Base-by-base conservation (phyloP, 768 basidiomycete species). In the Ramaria rubella region DNA sequence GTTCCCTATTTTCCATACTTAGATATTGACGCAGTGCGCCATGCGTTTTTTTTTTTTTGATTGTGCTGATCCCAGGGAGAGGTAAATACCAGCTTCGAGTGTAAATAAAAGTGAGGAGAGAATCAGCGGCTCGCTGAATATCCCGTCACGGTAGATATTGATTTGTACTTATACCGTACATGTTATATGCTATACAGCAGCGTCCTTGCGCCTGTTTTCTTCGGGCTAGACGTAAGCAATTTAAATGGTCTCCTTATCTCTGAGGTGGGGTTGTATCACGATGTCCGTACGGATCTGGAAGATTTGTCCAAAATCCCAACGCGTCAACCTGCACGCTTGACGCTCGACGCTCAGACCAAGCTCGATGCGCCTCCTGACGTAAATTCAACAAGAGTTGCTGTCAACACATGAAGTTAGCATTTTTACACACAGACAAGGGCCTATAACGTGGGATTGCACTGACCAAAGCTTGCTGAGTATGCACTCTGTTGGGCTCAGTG, bases 231-330 rank as follows among this genome's bases (percentile, higher is more conserved):
- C 36, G 2, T n/a, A 14, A 38, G 3, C 14, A 38, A 8, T 8
- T 38, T 14, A 3, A 12, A 38, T 2, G 36, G 36, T 14, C 36
- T 38, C 3, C 2, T 2, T 12, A 21, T 21, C 5, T 19, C 21
- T 17, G 46, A 2, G 46, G 7, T 14, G 49, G 11, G 5, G 43
- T 21, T 12, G 40, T 48, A n/a, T 43, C 23, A 38, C 24, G 14
- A 33, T 44, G n/a, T 12, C 26, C 33, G 27, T 49, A 56, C 9
- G 55, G 55, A 46, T 49, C 31, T 19, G 55, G 55, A 29, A 56
- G 19, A 38, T 23, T 56, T 27, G 55, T 56, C 55, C 55, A 56
- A 19, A 56, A 56, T n/a, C 55, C 43, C 2, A 56, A 21, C 30
- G 21, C 33, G 17, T 56, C 55, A 14, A 56, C 33, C 27, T 46